Evolutionary conservation across 257 asterid genomes (phyloP).

Genomic region (Anisodus tanguticus): DNA sequence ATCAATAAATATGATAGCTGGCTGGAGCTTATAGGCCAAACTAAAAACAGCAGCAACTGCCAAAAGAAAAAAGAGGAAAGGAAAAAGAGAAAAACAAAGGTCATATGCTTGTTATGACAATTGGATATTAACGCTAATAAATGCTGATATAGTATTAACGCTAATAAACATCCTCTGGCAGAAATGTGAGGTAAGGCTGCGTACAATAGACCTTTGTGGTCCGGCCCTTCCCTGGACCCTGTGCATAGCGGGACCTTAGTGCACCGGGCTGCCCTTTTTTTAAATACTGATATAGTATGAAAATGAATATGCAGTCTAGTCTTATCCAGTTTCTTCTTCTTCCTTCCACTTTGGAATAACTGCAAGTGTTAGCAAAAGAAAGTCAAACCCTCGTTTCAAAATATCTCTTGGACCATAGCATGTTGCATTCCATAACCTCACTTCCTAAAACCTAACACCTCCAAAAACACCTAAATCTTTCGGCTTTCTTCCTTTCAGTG

Average conservation of each 20-base stretch:
- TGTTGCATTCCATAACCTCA: not conserved
- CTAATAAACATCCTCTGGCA: no score
- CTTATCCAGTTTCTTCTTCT: constrained; percentile 3
- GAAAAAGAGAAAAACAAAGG: not conserved
- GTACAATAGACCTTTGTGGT: no score
- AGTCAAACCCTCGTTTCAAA: not conserved
- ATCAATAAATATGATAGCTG: constrained; percentile 91
- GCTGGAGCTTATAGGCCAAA: constrained; percentile 93
- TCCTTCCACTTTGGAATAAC: not conserved
- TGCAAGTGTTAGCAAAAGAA: not conserved
- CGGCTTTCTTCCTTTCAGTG: not conserved
- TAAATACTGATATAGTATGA: not conserved
- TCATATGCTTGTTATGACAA: not conserved
- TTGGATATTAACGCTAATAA: not conserved
- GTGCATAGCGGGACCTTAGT: no score
- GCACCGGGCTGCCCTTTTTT: no score
- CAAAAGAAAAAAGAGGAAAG: constrained; percentile 12
- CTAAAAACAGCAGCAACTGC: constrained; percentile 96
- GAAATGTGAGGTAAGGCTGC: no score
- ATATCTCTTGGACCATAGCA: not conserved
- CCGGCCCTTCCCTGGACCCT: no score
- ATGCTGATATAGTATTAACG: not conserved
- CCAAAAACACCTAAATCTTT: not conserved
- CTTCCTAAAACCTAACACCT: constrained; percentile 1
- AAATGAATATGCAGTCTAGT: not conserved